These are phyloP conservation scores for Diaporthe helianthi DNA, from an alignment of 2,329 filamentous ascomycete species.

Conservation along the genomic window DNA sequence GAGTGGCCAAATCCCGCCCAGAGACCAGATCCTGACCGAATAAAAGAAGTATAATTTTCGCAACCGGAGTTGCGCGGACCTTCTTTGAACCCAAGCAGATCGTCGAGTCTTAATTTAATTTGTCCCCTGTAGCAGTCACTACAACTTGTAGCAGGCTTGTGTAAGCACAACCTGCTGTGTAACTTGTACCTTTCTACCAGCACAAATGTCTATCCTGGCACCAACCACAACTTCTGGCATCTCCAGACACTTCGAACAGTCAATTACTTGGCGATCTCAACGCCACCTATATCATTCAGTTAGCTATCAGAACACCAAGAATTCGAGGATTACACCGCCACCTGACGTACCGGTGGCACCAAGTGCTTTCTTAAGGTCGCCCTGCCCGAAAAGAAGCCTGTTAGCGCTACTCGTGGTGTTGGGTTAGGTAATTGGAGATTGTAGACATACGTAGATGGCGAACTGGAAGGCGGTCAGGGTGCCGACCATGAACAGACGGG, in stretches of 20 bases:
- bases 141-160: background rate
- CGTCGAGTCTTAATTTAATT: slow-evolving; percentile 20
- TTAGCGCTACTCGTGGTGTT: background rate
- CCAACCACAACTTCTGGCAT: background rate
- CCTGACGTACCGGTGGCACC: slow-evolving; percentile 61
- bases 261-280: slow-evolving; percentile 68
- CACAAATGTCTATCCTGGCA: slow-evolving; percentile 2
- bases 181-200: slow-evolving; percentile 11
- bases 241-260: background rate
- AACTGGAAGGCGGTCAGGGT: slow-evolving; percentile 73
- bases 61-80: slow-evolving; percentile 4
- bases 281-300: slow-evolving; percentile 55
- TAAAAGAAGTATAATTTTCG: slow-evolving; percentile 29
- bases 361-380: slow-evolving; percentile 70
- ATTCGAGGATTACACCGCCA: too few species aligned
- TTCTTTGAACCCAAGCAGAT: slow-evolving; percentile 7
- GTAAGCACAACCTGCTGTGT: slow-evolving; percentile 11
- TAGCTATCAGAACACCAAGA: too few species aligned
- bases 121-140: slow-evolving; percentile 6
- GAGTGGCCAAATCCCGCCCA: slow-evolving; percentile 35
- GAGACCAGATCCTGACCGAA: slow-evolving; percentile 34
- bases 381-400: slow-evolving; percentile 14
- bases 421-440: background rate
- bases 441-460: slow-evolving; percentile 65
- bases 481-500: slow-evolving; percentile 74